phyloP scores from a whole-genome alignment of 805 yeast species.

The Maudiozyma barnettii region DNA sequence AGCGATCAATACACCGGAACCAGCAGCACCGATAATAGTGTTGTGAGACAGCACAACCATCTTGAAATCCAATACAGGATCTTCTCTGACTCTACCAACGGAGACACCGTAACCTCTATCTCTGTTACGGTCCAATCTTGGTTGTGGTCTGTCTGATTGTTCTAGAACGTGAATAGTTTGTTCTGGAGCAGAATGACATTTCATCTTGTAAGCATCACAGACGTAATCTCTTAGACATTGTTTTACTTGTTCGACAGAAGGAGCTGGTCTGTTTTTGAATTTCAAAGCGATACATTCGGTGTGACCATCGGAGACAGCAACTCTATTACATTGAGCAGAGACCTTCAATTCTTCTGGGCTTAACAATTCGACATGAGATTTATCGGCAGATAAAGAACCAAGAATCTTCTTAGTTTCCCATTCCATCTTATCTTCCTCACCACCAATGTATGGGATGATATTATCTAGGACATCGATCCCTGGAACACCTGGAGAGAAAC shows the following conservation, averaged over 20 bases:
- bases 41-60: conserved; percentile 97
- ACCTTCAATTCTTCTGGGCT: conserved; percentile 68
- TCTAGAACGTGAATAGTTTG: conserved; percentile 87
- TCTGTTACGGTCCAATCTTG: conserved; percentile 92
- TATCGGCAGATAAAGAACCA: conserved; percentile 48
- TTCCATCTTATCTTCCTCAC: conserved; percentile 97
- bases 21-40: conserved; percentile 97
- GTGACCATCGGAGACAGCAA: conserved; percentile 96
- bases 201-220: conserved; percentile 72
- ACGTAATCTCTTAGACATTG: conserved; percentile 57
- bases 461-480: conserved; percentile 93
- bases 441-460: conserved; percentile 87
- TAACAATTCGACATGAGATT: conserved; percentile 47
- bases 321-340: conserved; percentile 94
- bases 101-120: conserved; percentile 90
- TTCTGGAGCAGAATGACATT: conserved; percentile 88
- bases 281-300: conserved; percentile 87
- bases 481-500: conserved; percentile 94
- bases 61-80: conserved; percentile 86
- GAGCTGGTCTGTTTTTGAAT: conserved; percentile 76
- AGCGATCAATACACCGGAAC: conserved; percentile 93
- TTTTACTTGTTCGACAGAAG: conserved; percentile 74
- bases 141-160: conserved; percentile 91
- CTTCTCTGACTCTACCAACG: conserved; percentile 90
- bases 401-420: conserved; percentile 96